Evolutionary conservation across 805 yeast genomes (phyloP).

Genomic region (Starmerella gropengiesseri): DNA sequence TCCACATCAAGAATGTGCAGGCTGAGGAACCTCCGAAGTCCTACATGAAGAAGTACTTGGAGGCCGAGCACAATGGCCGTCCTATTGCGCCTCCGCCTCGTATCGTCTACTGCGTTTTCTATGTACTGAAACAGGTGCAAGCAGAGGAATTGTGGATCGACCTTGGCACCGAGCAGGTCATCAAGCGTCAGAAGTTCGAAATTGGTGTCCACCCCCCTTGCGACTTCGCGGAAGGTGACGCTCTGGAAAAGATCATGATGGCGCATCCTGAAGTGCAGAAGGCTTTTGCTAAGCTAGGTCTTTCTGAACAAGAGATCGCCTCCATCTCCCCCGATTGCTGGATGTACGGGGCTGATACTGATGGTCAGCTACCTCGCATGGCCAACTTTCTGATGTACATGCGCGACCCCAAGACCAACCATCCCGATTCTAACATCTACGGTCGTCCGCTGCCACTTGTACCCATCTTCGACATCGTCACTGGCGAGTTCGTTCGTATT

Average conservation of each 20-base stretch:
- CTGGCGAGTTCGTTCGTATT: conserved; percentile 54
- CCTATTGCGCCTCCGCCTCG: conserved; percentile 50
- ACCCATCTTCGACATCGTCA: conserved; percentile 56
- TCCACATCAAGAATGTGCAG: conserved; percentile 29
- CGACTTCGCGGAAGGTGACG: conserved; percentile 38
- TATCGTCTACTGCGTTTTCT: conserved; percentile 57
- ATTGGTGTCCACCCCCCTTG: conserved; percentile 61
- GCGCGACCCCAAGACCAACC: conserved; percentile 46
- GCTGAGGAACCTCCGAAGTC: conserved; percentile 63
- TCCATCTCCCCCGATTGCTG: conserved; percentile 33
- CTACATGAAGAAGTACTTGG: conserved; percentile 54
- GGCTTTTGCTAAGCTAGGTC: conserved; percentile 75
- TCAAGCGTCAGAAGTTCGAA: conserved; percentile 46
- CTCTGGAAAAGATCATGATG: conserved; percentile 17
- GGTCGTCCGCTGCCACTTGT: conserved; percentile 64
- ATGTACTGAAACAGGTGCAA: conserved; percentile 36
- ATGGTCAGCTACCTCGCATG: conserved; percentile 33
- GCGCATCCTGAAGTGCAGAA: conserved; percentile 86
- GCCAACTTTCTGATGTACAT: conserved; percentile 68
- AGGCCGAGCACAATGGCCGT: conserved; percentile 47
- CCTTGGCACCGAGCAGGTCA: conserved; percentile 49
- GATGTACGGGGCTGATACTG: conserved; percentile 71
- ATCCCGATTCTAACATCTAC: conserved; percentile 41
- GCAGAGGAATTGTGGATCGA: conserved; percentile 66
- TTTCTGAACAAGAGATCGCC: conserved; percentile 18